Conservation (phyloP, 2,329 filamentous ascomycete species). For the Trichoderma sp. region DNA sequence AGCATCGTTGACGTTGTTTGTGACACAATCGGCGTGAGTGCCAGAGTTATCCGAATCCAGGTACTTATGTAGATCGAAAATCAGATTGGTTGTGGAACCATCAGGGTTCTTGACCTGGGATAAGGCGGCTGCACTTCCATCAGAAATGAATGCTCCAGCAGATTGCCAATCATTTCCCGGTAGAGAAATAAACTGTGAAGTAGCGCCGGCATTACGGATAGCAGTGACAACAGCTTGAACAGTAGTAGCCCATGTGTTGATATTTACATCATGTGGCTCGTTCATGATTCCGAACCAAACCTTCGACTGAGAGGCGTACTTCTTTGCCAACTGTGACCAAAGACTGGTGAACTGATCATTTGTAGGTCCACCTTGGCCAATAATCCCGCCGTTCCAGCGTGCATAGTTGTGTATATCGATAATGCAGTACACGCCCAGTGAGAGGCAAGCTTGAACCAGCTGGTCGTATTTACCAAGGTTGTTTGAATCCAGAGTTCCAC, state of each 20-base stretch:
- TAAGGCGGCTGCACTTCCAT: conserved; percentile 49
- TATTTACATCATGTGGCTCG: conserved; percentile 58
- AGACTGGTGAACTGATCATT: conserved; percentile 57
- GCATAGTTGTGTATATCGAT: conserved; percentile 56
- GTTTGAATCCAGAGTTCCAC: conserved; percentile 44
- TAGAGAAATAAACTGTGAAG: conserved; percentile 54
- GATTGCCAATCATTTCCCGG: conserved; percentile 57
- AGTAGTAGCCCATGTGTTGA: conserved; percentile 54
- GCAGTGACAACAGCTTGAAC: conserved; percentile 61
- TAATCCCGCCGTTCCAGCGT: conserved; percentile 59
- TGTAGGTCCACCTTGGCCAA: conserved; percentile 61
- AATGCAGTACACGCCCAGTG: conserved; percentile 53
- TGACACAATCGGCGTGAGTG: conserved; percentile 48
- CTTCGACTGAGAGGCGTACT: conserved; percentile 47
- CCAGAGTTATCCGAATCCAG: conserved; percentile 54
- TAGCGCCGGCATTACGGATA: conserved; percentile 60
- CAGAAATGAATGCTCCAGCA: conserved; percentile 44
- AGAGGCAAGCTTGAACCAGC: conserved; percentile 54
- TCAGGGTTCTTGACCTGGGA: conserved; percentile 55
- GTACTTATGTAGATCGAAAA: conserved; percentile 59
- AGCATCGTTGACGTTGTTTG: conserved; percentile 44
- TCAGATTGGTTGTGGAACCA: conserved; percentile 49
- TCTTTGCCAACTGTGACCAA: conserved; percentile 53
- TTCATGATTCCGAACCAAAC: conserved; percentile 65
- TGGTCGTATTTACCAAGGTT: conserved; percentile 52